Percentiles rank a stretch among this genome's conserved stretches.
Evolutionary conservation across 1,284 basidiomycete species (phyloP).

Genomic region (Tranzscheliella williamsii): DNA sequence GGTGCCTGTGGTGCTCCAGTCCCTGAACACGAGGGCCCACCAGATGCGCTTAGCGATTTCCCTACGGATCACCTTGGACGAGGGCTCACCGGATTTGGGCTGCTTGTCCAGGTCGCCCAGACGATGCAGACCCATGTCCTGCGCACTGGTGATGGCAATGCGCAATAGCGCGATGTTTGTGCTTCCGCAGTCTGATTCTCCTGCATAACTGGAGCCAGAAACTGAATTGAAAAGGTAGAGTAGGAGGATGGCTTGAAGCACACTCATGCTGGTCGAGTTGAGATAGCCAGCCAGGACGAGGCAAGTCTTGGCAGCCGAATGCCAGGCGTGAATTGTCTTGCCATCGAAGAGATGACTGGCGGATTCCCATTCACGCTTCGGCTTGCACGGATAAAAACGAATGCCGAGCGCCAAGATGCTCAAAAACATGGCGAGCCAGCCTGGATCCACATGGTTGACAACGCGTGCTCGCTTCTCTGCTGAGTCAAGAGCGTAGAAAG

Average conservation of each 20-base stretch:
- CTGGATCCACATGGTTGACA: constrained; percentile 51
- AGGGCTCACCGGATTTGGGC: constrained; percentile 33
- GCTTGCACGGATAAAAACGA: constrained; percentile 52
- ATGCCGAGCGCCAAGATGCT: constrained; percentile 48
- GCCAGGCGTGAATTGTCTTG: constrained; percentile 48
- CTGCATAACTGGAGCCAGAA: constrained; percentile 15
- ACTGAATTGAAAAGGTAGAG: constrained; percentile 30
- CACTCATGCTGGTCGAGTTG: constrained; percentile 42
- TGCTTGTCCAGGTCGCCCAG: constrained; percentile 51
- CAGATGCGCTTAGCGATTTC: constrained; percentile 57
- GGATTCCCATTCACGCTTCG: constrained; percentile 32
- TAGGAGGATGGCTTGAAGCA: constrained; percentile 52
- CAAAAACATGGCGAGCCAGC: constrained; percentile 54
- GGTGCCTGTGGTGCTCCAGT: constrained; percentile 42
- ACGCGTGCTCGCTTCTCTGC: constrained; percentile 51
- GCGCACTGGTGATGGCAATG: constrained; percentile 54
- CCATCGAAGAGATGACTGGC: constrained; percentile 50
- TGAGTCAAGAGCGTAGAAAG: constrained; percentile 48
- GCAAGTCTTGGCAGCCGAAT: constrained; percentile 48
- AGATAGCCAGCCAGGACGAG: constrained; percentile 51
- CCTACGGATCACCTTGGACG: constrained; percentile 38
- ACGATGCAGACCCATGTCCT: constrained; percentile 54
- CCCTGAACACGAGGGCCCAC: constrained; percentile 53
- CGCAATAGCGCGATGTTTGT: constrained; percentile 34
- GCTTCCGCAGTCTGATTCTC: constrained; percentile 19